Conservation (phyloP, 139 green algal species). For the Mychonastes homosphaera region DNA sequence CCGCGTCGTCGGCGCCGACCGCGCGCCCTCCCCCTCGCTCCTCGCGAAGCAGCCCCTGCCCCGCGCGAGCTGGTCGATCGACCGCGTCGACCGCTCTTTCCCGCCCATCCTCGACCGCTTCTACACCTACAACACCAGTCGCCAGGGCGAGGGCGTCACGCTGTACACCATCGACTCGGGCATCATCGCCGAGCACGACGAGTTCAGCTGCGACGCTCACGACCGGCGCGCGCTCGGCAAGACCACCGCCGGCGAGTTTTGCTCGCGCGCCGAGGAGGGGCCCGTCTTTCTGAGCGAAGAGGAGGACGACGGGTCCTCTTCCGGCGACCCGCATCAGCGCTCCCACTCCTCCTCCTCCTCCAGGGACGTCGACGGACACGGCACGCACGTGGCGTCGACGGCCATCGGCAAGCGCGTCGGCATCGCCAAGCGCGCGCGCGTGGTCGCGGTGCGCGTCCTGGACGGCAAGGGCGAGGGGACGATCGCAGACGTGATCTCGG, state of each 20-base stretch:
- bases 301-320: background rate
- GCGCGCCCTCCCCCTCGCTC: too few species aligned
- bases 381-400: slow-evolving; percentile 55
- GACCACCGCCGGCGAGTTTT: background rate
- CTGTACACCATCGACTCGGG: slow-evolving; percentile 65
- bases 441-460: slow-evolving; percentile 63
- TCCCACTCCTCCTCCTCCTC: background rate
- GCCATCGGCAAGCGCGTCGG: slow-evolving; percentile 53
- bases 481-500: slow-evolving; percentile 53
- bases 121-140: slow-evolving; percentile 5
- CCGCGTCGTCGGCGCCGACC: too few species aligned
- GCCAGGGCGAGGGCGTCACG: slow-evolving; percentile 40
- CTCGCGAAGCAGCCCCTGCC: too few species aligned
- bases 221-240: slow-evolving; percentile 3
- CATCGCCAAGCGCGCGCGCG: slow-evolving; percentile 52
- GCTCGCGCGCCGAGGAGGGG: too few species aligned
- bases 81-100: too few species aligned
- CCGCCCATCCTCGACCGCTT: too few species aligned
- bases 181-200: slow-evolving; percentile 38
- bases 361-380: slow-evolving; percentile 68
- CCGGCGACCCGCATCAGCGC: background rate
- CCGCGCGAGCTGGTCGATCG: too few species aligned
- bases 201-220: too few species aligned
- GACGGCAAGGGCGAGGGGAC: slow-evolving; percentile 55
- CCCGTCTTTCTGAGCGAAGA: slow-evolving; percentile 10